These are phyloP conservation scores for Ensete glaucum DNA, from an alignment of 176 grass and related monocot species.

Conservation along the genomic window DNA sequence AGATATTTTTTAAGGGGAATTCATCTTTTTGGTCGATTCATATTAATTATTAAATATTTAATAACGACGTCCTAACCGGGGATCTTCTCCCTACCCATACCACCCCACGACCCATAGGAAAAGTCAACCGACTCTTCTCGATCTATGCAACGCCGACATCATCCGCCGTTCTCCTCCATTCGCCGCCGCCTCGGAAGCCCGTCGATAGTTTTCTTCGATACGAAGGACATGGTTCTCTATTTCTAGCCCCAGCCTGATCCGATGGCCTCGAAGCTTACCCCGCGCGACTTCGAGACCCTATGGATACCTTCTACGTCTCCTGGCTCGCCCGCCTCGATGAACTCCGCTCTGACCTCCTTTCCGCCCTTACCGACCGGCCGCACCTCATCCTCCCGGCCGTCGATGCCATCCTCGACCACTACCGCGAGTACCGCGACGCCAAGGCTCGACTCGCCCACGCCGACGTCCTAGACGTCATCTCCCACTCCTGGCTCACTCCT, in stretches of 20 bases:
- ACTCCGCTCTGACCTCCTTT: constrained; percentile 29
- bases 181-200: background rate
- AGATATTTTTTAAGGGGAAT: too few relatives aligned
- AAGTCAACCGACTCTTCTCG: too few relatives aligned
- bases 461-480: constrained; percentile 42
- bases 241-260: background rate
- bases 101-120: too few relatives aligned
- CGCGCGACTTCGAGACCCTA: constrained; percentile 6
- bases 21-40: too few relatives aligned
- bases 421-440: constrained; percentile 38
- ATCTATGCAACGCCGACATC: too few relatives aligned
- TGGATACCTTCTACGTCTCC: constrained; percentile 46
- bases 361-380: constrained; percentile 16
- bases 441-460: constrained; percentile 44
- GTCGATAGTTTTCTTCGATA: background rate
- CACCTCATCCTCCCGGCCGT: constrained; percentile 18
- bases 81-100: too few relatives aligned
- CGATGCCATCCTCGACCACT: constrained; percentile 31
- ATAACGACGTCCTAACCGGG: too few relatives aligned
- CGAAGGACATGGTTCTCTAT: background rate
- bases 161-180: background rate
- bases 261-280: too few relatives aligned
- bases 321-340: constrained; percentile 49
- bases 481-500: constrained; percentile 60
- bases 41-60: too few relatives aligned